Base-by-base conservation (phyloP, 2,329 filamentous ascomycete species). In the Talaromyces verruculosus region DNA sequence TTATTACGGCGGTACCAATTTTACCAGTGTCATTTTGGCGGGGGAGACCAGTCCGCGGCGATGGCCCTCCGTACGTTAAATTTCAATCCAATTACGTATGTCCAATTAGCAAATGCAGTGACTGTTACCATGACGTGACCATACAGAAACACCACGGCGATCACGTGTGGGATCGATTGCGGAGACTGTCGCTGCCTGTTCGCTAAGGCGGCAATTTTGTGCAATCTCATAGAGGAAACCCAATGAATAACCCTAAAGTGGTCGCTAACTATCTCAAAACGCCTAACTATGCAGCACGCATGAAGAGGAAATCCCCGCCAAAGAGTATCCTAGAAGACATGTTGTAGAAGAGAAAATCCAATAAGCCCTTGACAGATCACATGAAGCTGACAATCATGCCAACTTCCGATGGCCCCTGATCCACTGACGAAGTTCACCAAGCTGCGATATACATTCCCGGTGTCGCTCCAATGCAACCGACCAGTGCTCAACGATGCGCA, bases 391-490 rank as follows among this genome's bases (percentile, higher is more conserved):
- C 5, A 62, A 41, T 67, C 47, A 58, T 13, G 64, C 57, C 13
- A 76, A 65, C 45, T 71, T 77, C 0, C 77, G 76, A 25, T 76
- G 76, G 58, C 72, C 70, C 7, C 72, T 69, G 47, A 80, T 74
- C 75, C 75, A 78, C 47, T 79, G 72, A 28, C 80, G 76, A 63
- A 79, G 68, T 35, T 73, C 69, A 3, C 78, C 79, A 43, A 83
- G 73, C 25, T 78, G 76, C 49, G 75, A 64, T 65, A 84, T 77
- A 69, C 77, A 79, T 11, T 78, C 74, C 39, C 76, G 72, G 68
- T 84, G 82, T 65, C 77, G 68, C 64, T 84, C 82, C 66, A 78
- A 79, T 3, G 81, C 80, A 15, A 82, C 76, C 49, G 82, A 78
- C 81, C 81, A 84, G 69, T 82, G 81, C 63, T 78, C 74, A n/a